Base-by-base conservation (phyloP, 1,284 basidiomycete species). In the Leucoagaricus sp. region DNA sequence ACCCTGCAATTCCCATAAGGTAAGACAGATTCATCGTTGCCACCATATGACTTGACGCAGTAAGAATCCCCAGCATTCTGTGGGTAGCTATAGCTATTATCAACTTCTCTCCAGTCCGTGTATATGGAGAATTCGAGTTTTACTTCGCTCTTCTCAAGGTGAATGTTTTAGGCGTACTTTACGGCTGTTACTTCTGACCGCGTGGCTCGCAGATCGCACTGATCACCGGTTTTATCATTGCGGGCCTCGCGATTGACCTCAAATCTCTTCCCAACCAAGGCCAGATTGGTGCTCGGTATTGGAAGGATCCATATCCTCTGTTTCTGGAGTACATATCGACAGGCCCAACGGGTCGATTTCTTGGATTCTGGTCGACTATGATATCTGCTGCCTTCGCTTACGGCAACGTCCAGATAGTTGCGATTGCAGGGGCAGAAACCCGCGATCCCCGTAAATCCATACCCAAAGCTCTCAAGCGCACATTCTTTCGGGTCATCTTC, bases 121-220 rank as follows among this genome's bases (percentile, higher is more conserved):
- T 68, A n/a, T 69, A 69, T 47, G 68, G 68, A 21, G 68, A 69
- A 61, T 65, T 68, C 34, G 68, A 69, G 60, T 66, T 69, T 46
- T 67, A 65, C 57, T 64, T 69, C 42, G 68, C 68, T 15, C 64
- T 66, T 50, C 58, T 61, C 49, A 69, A 69, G 58, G 68, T 67
- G 28, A 38, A 29, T 15, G 12, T 52, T 38, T 54, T 12, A 15
- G 29, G 10, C 48, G 19, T 2, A 47, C 5, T 28, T 21, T 33
- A 45, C 19, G 41, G 55, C 19, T 34, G 17, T 38, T 13, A 36
- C 26, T 34, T 7, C 40, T 31, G 26, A 19, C 41, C n/a, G 7
- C 23, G 5, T 28, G 17, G 25, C 28, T 51, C 17, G 19, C 29
- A 69, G 68, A 64, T 69, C 34, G 59, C 63, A 23, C 59, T 68